phyloP scores from a whole-genome alignment of 2,329 filamentous ascomycete genomes.

The Verticillium tricorpus region DNA sequence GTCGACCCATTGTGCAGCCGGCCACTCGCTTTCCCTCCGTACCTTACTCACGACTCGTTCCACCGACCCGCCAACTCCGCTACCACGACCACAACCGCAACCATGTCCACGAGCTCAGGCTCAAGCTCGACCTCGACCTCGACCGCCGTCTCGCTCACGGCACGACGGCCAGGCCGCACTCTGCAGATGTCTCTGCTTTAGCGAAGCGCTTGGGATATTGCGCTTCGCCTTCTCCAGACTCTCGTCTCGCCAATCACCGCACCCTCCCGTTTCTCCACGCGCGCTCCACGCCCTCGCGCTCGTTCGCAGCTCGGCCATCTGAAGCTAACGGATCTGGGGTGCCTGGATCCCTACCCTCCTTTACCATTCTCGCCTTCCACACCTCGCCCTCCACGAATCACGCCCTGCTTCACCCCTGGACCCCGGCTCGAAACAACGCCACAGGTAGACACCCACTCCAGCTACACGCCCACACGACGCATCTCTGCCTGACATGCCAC shows the following conservation, averaged over 20 bases:
- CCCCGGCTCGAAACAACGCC: slow-evolving; percentile 1
- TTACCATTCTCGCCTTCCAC: neutral
- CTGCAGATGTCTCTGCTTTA: neutral
- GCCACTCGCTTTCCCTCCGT: neutral
- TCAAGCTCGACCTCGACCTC: neutral
- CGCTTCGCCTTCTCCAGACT: neutral
- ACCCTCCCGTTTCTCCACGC: neutral
- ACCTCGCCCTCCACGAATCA: neutral
- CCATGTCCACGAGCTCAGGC: neutral
- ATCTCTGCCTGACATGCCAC: neutral
- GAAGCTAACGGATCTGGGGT: neutral
- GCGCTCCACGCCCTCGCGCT: neutral
- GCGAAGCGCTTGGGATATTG: neutral
- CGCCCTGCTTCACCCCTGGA: neutral
- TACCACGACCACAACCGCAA: neutral
- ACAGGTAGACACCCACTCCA: slow-evolving; percentile 1
- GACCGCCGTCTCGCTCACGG: neutral
- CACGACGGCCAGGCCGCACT: neutral
- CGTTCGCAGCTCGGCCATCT: neutral
- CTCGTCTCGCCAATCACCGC: neutral
- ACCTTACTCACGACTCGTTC: neutral
- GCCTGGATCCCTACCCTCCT: slow-evolving; percentile 1
- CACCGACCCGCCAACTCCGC: neutral
- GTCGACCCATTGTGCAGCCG: neutral
- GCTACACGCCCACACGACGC: neutral